Evolutionary conservation across 2,329 filamentous ascomycete genomes (phyloP), one percentile per base, ranked within the genome.

Genomic region (Sodiomyces alkalinus): DNA sequence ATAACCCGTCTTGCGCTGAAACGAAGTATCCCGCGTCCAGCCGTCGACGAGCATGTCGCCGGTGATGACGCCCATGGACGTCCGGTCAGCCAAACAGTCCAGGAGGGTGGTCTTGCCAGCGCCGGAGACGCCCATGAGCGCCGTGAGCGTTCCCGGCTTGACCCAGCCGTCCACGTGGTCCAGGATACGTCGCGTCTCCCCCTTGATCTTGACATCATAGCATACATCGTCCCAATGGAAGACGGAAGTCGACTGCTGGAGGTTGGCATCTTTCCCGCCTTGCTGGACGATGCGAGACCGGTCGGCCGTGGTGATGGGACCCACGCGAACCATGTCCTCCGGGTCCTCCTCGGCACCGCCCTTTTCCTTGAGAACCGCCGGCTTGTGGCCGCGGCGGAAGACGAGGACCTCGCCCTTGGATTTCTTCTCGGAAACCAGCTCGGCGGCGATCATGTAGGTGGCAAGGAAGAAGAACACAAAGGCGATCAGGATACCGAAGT

Each of bases 61-160:
- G 6, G 70, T 74, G 26, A 93, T 81, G 12, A 92, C 77, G 53
- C 86, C 86, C 74, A 90, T 87, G 1, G 80, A 85, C 8, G 79
- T 79, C 48, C 86, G 77, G 33, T 80, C 80, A 25, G 86, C 86
- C 38, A 94, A 63, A 19, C 81, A 80, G 52, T 93, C 81, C 18
- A 94, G 58, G 17, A 94, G 67, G 1, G 86, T 93, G 0, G 86
- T 94, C 53, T 94, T 94, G 33, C 86, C 86, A n/a, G 86, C 86
- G 40, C 86, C 85, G 18, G 79, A 85, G 6, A 86, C 81, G 56
- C 83, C 80, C 85, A 93, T 93, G 3, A 92, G 62, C 21, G 82
- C 85, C 9, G 85, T 93, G 30, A 92, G 52, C 11, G 82, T 92
- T 34, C 86, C 86, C 3, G 86, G 86, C 53, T 92, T 90, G 34